phyloP scores from a whole-genome alignment of 2,329 filamentous ascomycete genomes.

The Monascus ruber region DNA sequence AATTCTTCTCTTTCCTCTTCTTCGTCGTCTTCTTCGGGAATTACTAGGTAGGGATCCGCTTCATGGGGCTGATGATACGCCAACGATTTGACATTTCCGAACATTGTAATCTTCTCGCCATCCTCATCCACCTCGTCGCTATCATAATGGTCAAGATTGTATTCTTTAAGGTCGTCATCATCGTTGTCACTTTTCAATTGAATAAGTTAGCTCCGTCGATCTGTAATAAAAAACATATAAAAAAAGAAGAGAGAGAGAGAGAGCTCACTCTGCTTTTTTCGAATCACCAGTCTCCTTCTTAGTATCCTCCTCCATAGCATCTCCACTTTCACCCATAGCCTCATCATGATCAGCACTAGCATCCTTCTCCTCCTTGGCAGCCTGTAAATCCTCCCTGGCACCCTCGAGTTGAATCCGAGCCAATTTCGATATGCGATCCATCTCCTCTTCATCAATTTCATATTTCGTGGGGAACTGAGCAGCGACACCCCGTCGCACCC shows the following conservation, averaged over 20 bases:
- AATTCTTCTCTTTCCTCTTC: conserved; percentile 85
- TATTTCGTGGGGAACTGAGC: conserved; percentile 66
- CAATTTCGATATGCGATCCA: conserved; percentile 61
- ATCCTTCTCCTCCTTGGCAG: conserved; percentile 47
- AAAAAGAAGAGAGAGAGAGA: neutral
- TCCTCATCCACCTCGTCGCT: conserved; percentile 61
- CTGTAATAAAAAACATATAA: no score
- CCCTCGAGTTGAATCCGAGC: conserved; percentile 78
- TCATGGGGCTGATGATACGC: conserved; percentile 91
- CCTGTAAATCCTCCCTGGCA: conserved; percentile 72
- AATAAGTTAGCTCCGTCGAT: neutral
- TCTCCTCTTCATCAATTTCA: conserved; percentile 63
- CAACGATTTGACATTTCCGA: conserved; percentile 86
- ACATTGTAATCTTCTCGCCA: conserved; percentile 71
- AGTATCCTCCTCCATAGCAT: conserved; percentile 14
- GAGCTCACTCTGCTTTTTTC: conserved; percentile 12
- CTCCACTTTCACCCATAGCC: conserved; percentile 24
- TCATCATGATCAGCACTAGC: conserved; percentile 26
- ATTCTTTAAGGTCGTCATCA: conserved; percentile 89
- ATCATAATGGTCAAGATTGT: conserved; percentile 92
- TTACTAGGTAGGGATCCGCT: conserved; percentile 91
- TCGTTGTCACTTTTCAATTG: conserved; percentile 27
- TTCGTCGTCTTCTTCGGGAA: conserved; percentile 63
- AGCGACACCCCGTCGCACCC: conserved; percentile 66
- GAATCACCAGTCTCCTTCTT: conserved; percentile 10